These are phyloP conservation scores for Hibiscus syriacus DNA, from an alignment of 345 rosid species.

Conservation along the genomic window DNA sequence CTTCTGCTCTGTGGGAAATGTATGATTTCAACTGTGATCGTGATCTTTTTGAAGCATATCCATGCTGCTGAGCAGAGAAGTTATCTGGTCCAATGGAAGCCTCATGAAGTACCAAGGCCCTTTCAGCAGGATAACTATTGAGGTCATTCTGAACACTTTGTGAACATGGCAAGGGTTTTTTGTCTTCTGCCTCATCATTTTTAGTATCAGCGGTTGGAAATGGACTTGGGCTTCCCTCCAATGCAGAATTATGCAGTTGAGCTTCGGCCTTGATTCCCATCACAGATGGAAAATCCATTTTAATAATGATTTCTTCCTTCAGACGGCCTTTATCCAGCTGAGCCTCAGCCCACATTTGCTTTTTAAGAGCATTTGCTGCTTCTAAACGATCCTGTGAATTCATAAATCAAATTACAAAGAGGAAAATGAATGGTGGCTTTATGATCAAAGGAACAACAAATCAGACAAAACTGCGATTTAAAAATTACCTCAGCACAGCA, in stretches of 20 bases:
- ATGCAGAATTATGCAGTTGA: conserved; percentile 27
- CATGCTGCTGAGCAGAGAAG: conserved; percentile 49
- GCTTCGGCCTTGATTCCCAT: conserved; percentile 46
- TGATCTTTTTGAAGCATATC: conserved; percentile 70
- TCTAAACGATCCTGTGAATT: conserved; percentile 87
- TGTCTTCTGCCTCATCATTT: conserved; percentile 43
- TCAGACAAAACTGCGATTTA: conserved; percentile 5
- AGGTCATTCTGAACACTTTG: conserved; percentile 41
- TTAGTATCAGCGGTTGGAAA: conserved; percentile 25
- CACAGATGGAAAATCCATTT: conserved; percentile 43
- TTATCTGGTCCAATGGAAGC: conserved; percentile 44
- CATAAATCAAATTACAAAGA: conserved; percentile 15
- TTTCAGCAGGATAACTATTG: conserved; percentile 36
- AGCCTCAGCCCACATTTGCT: conserved; percentile 97
- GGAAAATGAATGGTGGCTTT: neutral
- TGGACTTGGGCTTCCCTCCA: conserved; percentile 46
- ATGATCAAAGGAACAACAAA: conserved; percentile 10
- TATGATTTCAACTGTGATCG: conserved; percentile 86
- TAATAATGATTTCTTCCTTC: conserved; percentile 55
- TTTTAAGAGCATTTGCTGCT: conserved; percentile 93
- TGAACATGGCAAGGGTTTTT: conserved; percentile 33
- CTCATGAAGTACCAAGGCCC: conserved; percentile 36
- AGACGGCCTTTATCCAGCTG: conserved; percentile 80
- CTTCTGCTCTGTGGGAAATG: conserved; percentile 84
- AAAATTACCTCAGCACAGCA: too few relatives aligned